Evolutionary conservation across 306 rosid species (phyloP).

Genomic region (cucumber (Cucumis sativus)): Cucumber_9930_V3 NC_026655.2:9898501-9899000

Average conservation of each 20-base stretch:
- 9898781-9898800: neutral
- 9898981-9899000: neutral
- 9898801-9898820: neutral
- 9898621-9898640: neutral
- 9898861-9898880: neutral
- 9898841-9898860: neutral
- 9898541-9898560: neutral
- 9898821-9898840: neutral
- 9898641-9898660: neutral
- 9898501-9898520: neutral
- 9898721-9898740: neutral
- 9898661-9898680: neutral
- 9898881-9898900: neutral
- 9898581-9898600: neutral
- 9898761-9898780: neutral
- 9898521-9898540: neutral
- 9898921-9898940: neutral
- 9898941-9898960: neutral
- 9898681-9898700: neutral
- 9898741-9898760: neutral
- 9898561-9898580: neutral
- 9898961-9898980: neutral
- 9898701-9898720: neutral
- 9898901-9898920: neutral
- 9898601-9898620: neutral